phyloP scores from a whole-genome alignment of 148 eudicot species.

The Rhododendron williamsianum region DNA sequence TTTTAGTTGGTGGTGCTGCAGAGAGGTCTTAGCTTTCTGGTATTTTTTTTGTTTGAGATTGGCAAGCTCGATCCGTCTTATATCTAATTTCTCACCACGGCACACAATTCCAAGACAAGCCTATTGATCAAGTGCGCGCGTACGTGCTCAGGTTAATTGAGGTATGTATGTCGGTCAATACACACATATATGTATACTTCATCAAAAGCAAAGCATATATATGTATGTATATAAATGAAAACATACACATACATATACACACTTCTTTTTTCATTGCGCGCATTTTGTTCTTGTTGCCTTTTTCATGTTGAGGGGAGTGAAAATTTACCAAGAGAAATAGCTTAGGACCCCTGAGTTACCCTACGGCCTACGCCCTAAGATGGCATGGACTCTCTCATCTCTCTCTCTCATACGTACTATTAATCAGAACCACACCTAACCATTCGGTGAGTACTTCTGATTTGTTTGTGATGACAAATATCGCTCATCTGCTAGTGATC shows the following conservation, averaged over 20 bases:
- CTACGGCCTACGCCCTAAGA: not conserved
- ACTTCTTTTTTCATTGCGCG: not conserved
- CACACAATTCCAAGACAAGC: not conserved
- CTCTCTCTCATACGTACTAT: not conserved
- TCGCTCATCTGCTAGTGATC: not conserved
- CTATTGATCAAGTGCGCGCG: not conserved
- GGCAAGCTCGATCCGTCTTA: not conserved
- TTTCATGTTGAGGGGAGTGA: not conserved
- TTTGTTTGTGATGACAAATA: not conserved
- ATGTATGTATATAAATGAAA: too few species aligned
- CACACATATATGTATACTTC: too few species aligned
- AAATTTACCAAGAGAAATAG: not conserved
- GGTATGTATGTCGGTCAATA: not conserved
- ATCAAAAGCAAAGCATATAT: too few species aligned
- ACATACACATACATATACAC: not conserved
- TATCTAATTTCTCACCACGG: not conserved
- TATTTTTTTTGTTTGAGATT: not conserved
- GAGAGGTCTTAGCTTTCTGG: not conserved
- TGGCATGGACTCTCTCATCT: not conserved
- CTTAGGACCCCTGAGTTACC: not conserved
- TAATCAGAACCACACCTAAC: not conserved
- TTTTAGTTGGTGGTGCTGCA: not conserved
- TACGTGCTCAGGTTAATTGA: not conserved
- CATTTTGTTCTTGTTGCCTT: not conserved
- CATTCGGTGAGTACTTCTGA: not conserved